phyloP scores from a whole-genome alignment of 2,329 filamentous ascomycete species.

The Aspergillus uvarum region DNA sequence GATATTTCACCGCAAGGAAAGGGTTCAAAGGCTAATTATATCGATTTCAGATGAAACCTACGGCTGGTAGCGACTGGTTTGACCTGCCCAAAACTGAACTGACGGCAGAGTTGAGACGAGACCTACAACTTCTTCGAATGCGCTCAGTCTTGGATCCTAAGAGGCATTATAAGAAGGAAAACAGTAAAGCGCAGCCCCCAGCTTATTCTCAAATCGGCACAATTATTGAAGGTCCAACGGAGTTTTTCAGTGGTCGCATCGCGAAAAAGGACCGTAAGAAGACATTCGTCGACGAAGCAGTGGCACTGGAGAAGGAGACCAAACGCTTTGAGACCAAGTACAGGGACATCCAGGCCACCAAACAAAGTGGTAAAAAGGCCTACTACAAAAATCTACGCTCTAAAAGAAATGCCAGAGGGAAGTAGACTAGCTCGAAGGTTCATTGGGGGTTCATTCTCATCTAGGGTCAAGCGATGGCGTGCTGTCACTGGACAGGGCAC shows the following conservation, averaged over 20 bases:
- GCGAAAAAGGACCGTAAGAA: slow-evolving; percentile 84
- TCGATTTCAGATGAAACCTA: slow-evolving; percentile 54
- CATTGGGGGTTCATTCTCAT: too few species aligned
- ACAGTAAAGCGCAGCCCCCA: slow-evolving; percentile 67
- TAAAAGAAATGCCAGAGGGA: slow-evolving; percentile 46
- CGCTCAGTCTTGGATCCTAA: slow-evolving; percentile 85
- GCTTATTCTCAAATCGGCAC: slow-evolving; percentile 87
- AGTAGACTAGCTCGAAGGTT: slow-evolving; percentile 9
- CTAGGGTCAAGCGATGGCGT: too few species aligned
- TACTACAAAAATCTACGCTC: slow-evolving; percentile 79
- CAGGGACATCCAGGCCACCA: slow-evolving; percentile 75
- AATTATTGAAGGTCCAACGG: slow-evolving; percentile 82
- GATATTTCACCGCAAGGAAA: slow-evolving; percentile 1
- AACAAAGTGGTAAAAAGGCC: slow-evolving; percentile 83
- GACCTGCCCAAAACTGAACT: slow-evolving; percentile 80
- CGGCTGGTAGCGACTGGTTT: slow-evolving; percentile 82
- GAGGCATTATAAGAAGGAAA: slow-evolving; percentile 85
- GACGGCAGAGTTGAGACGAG: slow-evolving; percentile 81
- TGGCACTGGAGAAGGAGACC: slow-evolving; percentile 64
- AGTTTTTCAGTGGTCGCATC: slow-evolving; percentile 78
- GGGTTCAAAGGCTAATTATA: slow-evolving; percentile 11
- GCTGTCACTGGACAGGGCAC: not conserved
- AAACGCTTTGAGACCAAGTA: slow-evolving; percentile 85
- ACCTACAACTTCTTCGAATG: slow-evolving; percentile 87
- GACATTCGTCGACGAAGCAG: slow-evolving; percentile 81